phyloP scores from a whole-genome alignment of 371 early-diverging fungal genomes.

The Mortierella sp. region DNA sequence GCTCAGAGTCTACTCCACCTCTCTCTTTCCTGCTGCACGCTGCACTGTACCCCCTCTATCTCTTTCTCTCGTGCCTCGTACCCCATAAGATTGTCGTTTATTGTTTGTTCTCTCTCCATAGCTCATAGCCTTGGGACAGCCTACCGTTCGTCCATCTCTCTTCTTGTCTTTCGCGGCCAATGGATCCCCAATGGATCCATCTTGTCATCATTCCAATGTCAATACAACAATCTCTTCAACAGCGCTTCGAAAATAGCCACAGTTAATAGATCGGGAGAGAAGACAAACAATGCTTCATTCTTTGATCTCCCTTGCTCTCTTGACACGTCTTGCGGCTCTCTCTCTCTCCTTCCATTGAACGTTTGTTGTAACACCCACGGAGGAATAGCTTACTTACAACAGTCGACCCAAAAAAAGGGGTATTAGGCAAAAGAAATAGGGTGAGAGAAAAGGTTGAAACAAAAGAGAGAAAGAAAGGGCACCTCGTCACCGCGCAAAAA shows the following conservation, averaged over 20 bases:
- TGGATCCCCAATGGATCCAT: background rate
- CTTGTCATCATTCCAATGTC: background rate
- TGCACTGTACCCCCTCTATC: background rate
- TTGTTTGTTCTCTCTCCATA: background rate
- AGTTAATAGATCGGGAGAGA: background rate
- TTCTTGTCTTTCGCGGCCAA: background rate
- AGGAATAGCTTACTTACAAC: background rate
- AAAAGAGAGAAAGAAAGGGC: background rate
- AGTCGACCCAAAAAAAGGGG: background rate
- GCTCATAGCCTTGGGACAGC: background rate
- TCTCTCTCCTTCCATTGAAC: background rate
- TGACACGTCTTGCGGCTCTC: background rate
- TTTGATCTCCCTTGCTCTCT: background rate
- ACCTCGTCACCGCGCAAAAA: background rate
- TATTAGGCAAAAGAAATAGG: background rate
- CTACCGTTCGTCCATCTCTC: background rate
- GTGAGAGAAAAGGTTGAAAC: background rate
- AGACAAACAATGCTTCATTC: background rate
- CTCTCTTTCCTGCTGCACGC: background rate
- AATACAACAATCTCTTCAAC: background rate
- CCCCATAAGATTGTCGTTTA: background rate
- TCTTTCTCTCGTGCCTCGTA: background rate
- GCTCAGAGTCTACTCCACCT: conserved; percentile 3
- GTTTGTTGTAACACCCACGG: background rate
- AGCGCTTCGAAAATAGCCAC: background rate